Evolutionary conservation across 2,329 filamentous ascomycete genomes (phyloP), one percentile per base, ranked within the genome.

Genomic region (Leptographium flavum): DNA sequence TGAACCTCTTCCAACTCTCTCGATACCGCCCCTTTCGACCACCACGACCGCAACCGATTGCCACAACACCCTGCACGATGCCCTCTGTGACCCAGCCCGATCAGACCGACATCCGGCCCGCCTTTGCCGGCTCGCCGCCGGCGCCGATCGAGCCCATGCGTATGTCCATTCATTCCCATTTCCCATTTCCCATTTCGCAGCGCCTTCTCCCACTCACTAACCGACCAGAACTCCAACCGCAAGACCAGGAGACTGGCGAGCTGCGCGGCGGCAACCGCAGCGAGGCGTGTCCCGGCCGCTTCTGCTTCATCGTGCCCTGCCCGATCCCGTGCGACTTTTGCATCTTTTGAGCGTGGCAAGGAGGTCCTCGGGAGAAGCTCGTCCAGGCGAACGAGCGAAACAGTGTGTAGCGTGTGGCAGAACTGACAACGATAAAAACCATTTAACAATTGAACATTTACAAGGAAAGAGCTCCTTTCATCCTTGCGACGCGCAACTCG

Each of bases 291-390:
- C 61, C 61, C 4, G 61, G 61, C 4, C 58, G 60, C 7, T 63
- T 63, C 56, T 63, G 61, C 54, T 63, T 63, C 54, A 60, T 58
- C 44, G 53, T 63, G 13, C 61, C 61, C 13, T 63, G 61, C 51
- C 61, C 61, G 17, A 46, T 63, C 9, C 61, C 61, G 1, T 63
- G 60, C 53, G 58, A 63, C 45, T 63, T 55, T 48, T 63, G 61
- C 49, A 58, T 63, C 40, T 60, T 63, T 39, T 58, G 27, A 43
- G 30, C 8, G 48, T 14, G 13, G 21, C 19, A 3, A 10, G 33
- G 3, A 17, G 9, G 15, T 33, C 13, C 6, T 14, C 32, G 5
- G 9, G 6, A 33, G 4, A n/a, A 33, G 30, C 15, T 31, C 30
- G 30, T 31, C n/a, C n/a, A n/a, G n/a, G n/a, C n/a, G n/a, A n/a